A percentile compares a stretch with the other conserved stretches of the same genome.
phyloP scores from a whole-genome alignment of 768 basidiomycete genomes.

The Trametopsis cervina region DNA sequence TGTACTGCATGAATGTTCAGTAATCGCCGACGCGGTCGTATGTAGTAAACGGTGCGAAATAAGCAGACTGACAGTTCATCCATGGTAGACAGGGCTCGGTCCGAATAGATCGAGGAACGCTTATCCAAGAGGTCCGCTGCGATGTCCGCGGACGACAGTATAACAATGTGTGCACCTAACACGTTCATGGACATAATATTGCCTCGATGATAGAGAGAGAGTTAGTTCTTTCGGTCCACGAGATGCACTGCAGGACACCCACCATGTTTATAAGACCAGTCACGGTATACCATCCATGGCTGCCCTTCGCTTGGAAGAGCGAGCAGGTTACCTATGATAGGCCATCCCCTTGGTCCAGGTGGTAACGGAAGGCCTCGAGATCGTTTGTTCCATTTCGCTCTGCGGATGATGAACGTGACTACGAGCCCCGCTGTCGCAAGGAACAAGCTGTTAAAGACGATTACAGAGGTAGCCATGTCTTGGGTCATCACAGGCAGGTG shows the following conservation, averaged over 20 bases:
- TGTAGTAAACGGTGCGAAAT: neutral
- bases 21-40: neutral
- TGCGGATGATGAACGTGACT: neutral
- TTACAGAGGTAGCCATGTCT: too few relatives aligned
- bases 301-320: slow-evolving; percentile 9
- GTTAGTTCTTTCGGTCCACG: too few relatives aligned
- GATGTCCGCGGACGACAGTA: slow-evolving; percentile 29
- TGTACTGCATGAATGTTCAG: neutral
- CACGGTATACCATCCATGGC: neutral
- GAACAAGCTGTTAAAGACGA: too few relatives aligned
- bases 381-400: neutral
- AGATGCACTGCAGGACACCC: too few relatives aligned
- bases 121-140: slow-evolving; percentile 37
- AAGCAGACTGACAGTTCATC: neutral
- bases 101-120: slow-evolving; percentile 35
- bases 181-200: neutral
- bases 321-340: slow-evolving; percentile 18
- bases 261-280: slow-evolving; percentile 6
- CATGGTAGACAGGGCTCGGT: slow-evolving; percentile 9
- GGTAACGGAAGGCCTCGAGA: slow-evolving; percentile 3
- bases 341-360: slow-evolving; percentile 16
- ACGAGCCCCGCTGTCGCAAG: too few relatives aligned
- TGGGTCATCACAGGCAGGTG: too few relatives aligned
- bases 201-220: too few relatives aligned
- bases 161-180: slow-evolving; percentile 26